Evolutionary conservation across 1,284 basidiomycete species (phyloP), one percentile per base, ranked within the genome.

Genomic region (Fistulinella cinereoalba): DNA sequence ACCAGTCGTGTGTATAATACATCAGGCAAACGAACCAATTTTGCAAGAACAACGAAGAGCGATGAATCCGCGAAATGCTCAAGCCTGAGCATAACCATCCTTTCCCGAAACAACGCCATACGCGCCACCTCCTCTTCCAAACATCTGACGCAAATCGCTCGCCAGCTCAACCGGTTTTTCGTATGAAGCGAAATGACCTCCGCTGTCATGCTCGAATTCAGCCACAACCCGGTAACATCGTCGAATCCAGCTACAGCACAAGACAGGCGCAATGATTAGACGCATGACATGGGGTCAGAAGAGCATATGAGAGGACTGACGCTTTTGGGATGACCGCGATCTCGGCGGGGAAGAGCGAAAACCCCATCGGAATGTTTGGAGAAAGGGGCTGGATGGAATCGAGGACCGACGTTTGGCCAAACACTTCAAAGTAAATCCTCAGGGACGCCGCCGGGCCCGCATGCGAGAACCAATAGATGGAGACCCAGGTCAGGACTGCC

Each of bases 391-490:
- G 7, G 29, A 27, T 16, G 4, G n/a, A 16, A 7, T 33, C 23
- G 21, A 34, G 19, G 6, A 23, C 9, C 13, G 21, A 29, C 16
- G 53, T 43, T 5, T 37, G 9, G 44, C 43, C 46, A n/a, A n/a
- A n/a, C 7, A 58, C 46, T 55, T 79, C 79, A 44, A 71, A 76
- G 56, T 81, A 80, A 25, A 81, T 79, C 6, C 77, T 67, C 28
- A 73, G 1, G 0, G 78, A 76, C 0, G 79, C 76, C 0, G 75
- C 70, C 0, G 79, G 79, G 1, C 80, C 77, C 0, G 71, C 70
- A n/a, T 71, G 68, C 8, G 79, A 81, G 59, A 81, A 81, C 70
- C 73, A 77, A 52, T 76, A 80, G 23, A 81, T 68, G 0, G 77
- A 80, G 4, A 82, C 56, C 80, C 78, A 81, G 4, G 73, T 79